Evolutionary conservation across 2,329 filamentous ascomycete genomes (phyloP).

Genomic region (Bretziella fagacearum): DNA sequence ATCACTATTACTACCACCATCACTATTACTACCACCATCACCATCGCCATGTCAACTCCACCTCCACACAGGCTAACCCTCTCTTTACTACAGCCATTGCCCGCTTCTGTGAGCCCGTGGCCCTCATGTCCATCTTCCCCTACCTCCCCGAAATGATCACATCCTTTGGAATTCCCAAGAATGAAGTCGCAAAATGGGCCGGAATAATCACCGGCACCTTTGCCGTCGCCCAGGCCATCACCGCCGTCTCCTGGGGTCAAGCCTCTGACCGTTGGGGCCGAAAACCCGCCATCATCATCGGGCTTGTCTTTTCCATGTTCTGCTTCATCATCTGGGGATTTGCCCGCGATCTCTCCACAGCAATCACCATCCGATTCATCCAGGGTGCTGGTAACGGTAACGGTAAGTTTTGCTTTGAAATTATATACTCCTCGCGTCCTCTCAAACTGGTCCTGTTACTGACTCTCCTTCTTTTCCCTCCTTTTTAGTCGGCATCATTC

Average conservation of each 20-base stretch:
- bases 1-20: too few relatives aligned
- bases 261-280: slow-evolving; percentile 65
- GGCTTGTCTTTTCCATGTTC: slow-evolving; percentile 61
- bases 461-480: slow-evolving; percentile 12
- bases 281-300: slow-evolving; percentile 63
- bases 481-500: slow-evolving; percentile 61
- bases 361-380: slow-evolving; percentile 59
- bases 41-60: too few relatives aligned
- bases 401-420: slow-evolving; percentile 26
- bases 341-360: slow-evolving; percentile 62
- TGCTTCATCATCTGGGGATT: slow-evolving; percentile 72
- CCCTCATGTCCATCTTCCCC: slow-evolving; percentile 56
- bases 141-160: slow-evolving; percentile 67
- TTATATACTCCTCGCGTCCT: slow-evolving; percentile 11
- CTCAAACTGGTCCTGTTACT: slow-evolving; percentile 10
- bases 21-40: too few relatives aligned
- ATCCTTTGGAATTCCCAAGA: slow-evolving; percentile 53
- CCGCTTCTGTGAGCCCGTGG: slow-evolving; percentile 59
- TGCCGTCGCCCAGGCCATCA: slow-evolving; percentile 52
- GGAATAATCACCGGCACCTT: slow-evolving; percentile 57
- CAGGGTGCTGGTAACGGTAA: slow-evolving; percentile 79
- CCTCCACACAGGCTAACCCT: slow-evolving; percentile 5
- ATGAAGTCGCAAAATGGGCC: slow-evolving; percentile 66
- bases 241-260: slow-evolving; percentile 59
- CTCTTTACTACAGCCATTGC: slow-evolving; percentile 42